Evolutionary conservation across 139 green algal species (phyloP).

Genomic region (Pseudopediastrum boryanum): DNA sequence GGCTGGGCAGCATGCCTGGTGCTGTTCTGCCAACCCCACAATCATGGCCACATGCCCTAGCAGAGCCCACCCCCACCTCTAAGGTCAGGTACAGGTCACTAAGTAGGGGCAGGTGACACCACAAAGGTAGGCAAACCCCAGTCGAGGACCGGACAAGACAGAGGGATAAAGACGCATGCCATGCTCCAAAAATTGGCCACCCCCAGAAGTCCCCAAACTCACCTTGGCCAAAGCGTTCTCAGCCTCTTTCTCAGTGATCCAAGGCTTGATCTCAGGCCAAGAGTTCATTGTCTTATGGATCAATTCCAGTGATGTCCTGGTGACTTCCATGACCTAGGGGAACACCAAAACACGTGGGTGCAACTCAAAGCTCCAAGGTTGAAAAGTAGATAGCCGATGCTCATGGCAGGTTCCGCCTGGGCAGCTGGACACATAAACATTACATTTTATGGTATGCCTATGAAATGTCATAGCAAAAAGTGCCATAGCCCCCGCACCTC

Average conservation of each 20-base stretch:
- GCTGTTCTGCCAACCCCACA: no score
- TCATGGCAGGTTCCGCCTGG: neutral
- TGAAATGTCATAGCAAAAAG: no score
- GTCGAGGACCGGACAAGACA: no score
- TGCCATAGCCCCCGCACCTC: no score
- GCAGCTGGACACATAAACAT: neutral
- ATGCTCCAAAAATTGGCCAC: neutral
- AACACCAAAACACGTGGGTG: neutral
- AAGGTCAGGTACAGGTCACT: no score
- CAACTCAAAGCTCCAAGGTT: neutral
- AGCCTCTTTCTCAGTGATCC: slow-evolving; percentile 76
- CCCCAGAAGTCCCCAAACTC: neutral
- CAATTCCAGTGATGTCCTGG: slow-evolving; percentile 49
- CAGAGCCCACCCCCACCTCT: no score
- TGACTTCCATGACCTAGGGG: slow-evolving; percentile 44
- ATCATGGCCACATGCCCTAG: no score
- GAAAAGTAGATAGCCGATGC: neutral
- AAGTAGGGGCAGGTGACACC: no score
- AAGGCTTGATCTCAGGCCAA: slow-evolving; percentile 86
- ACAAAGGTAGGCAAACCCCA: no score
- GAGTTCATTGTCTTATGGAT: slow-evolving; percentile 56
- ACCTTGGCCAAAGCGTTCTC: slow-evolving; percentile 63
- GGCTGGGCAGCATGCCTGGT: no score
- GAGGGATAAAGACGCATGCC: neutral
- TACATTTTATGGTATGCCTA: neutral